Conservation (phyloP, 371 early-diverging fungal species). For the Mucor irregularis region DNA sequence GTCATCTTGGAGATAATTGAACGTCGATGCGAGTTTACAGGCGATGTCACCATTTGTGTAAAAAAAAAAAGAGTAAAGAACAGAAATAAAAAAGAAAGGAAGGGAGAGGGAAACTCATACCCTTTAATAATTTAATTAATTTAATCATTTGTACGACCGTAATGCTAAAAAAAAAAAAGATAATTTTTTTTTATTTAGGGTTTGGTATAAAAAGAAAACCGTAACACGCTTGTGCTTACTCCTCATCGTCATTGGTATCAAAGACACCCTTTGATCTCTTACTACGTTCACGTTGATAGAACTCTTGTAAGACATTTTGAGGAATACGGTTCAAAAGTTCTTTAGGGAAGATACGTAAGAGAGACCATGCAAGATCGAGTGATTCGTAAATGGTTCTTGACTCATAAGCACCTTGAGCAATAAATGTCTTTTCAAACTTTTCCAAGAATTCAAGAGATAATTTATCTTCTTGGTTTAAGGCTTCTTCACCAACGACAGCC, state of each 20-base stretch:
- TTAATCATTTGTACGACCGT: not conserved
- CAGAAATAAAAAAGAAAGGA: not conserved
- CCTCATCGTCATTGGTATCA: slow-evolving; percentile 49
- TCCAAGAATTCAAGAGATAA: slow-evolving; percentile 98
- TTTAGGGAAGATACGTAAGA: slow-evolving; percentile 99
- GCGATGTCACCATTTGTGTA: not conserved
- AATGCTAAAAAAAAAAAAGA: not conserved
- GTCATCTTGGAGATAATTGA: slow-evolving; percentile 1
- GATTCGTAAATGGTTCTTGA: slow-evolving; percentile 97
- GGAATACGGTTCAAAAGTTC: slow-evolving; percentile 99
- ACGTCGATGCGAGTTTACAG: not conserved
- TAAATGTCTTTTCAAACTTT: slow-evolving; percentile 98
- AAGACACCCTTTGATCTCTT: slow-evolving; percentile 54
- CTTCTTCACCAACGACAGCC: slow-evolving; percentile 99
- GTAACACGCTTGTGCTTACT: slow-evolving; percentile 1
- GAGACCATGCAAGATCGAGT: slow-evolving; percentile 98
- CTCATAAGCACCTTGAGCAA: slow-evolving; percentile 94
- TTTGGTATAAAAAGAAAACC: slow-evolving; percentile 1
- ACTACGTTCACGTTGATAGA: slow-evolving; percentile 86
- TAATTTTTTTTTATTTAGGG: slow-evolving; percentile 5
- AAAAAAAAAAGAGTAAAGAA: not conserved
- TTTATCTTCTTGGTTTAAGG: slow-evolving; percentile 98
- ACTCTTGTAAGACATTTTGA: slow-evolving; percentile 93
- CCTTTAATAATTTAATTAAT: not conserved
- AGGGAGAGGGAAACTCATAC: not conserved